A percentile compares a stretch with the other conserved stretches of the same genome.
These are phyloP conservation scores for Kazachstania sp. DNA, from an alignment of 1,139 yeast species.

Conservation along the genomic window DNA sequence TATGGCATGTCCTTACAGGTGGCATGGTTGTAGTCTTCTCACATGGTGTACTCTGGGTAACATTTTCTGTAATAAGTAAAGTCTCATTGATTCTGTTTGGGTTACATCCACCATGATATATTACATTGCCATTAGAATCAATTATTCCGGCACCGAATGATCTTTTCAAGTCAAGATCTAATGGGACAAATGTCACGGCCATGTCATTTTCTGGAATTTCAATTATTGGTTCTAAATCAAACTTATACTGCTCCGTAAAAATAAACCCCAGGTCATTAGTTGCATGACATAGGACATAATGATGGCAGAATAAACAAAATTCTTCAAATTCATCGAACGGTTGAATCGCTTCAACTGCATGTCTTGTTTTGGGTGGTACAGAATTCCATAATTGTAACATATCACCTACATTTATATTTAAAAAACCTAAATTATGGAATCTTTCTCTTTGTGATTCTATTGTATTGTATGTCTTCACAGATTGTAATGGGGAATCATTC, in stretches of 20 bases:
- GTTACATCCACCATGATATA: constrained; percentile 39
- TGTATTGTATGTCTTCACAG: constrained; percentile 51
- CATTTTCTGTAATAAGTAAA: constrained; percentile 12
- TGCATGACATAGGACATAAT: constrained; percentile 63
- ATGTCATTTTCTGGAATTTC: background rate
- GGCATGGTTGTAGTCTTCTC: constrained; percentile 13
- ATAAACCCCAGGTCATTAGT: constrained; percentile 32
- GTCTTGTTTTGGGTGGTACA: constrained; percentile 35
- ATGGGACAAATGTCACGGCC: constrained; percentile 2
- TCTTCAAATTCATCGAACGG: constrained; percentile 83
- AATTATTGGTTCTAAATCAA: constrained; percentile 3
- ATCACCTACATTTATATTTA: constrained; percentile 44
- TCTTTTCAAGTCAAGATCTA: constrained; percentile 25
- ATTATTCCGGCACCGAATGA: constrained; percentile 38
- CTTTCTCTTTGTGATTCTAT: constrained; percentile 43
- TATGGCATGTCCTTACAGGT: constrained; percentile 53
- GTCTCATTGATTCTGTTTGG: constrained; percentile 19
- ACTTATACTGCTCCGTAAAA: constrained; percentile 10
- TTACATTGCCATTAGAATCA: constrained; percentile 12
- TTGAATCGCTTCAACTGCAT: constrained; percentile 45
- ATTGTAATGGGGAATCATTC: constrained; percentile 60
- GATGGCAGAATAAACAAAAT: constrained; percentile 67
- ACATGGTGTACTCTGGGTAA: constrained; percentile 2
- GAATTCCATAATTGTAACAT: constrained; percentile 51
- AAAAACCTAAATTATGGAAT: constrained; percentile 42